Evolutionary conservation across 169 alveolate genomes (phyloP), one percentile per base, ranked within the genome.

Genomic region (Plasmodium fragile): DNA sequence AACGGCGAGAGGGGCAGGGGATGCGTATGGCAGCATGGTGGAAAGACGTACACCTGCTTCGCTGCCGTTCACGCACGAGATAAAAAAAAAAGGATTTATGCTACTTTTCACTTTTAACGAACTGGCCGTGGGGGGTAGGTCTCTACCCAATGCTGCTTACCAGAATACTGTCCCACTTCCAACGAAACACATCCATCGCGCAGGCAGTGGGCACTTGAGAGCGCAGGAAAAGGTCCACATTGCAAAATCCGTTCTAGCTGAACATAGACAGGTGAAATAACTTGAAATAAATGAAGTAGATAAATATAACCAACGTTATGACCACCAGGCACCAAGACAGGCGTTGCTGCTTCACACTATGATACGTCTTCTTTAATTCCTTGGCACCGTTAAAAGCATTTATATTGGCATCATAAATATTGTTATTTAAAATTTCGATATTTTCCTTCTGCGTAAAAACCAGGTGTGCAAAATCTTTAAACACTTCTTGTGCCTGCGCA

Each of bases 401-500:
- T 41, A 89, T 65, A 41, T 79, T 89, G 22, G 94, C 75, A 22
- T 89, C 94, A 78, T 89, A 79, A 55, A 89, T 30, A 79, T 89
- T 89, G 72, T 89, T 89, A 79, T 89, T 89, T 18, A 89, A 78
- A 18, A 78, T 53, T 78, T 89, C 91, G 22, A 89, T 59, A 59
- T 78, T 89, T 77, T 89, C 94, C 81, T 77, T 89, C 81, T 89
- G 94, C 1, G 94, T 77, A 49, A 89, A 89, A 6, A 89, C 94
- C n/a, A 89, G 94, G 30, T 89, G 79, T 11, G 94, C 94, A 8
- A 89, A 59, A 89, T 89, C 94, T 79, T 79, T 77, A 79, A 89
- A 89, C 65, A 89, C 94, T 89, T 89, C 94, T 65, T 89, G 94
- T 78, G 94, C 94, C 69, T 89, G 94, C 1, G 82, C 94, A 32